Evolutionary conservation across 495 filamentous ascomycete species (phyloP), one percentile per base, ranked within the genome.

Genomic region (Patellaria atrata): DNA sequence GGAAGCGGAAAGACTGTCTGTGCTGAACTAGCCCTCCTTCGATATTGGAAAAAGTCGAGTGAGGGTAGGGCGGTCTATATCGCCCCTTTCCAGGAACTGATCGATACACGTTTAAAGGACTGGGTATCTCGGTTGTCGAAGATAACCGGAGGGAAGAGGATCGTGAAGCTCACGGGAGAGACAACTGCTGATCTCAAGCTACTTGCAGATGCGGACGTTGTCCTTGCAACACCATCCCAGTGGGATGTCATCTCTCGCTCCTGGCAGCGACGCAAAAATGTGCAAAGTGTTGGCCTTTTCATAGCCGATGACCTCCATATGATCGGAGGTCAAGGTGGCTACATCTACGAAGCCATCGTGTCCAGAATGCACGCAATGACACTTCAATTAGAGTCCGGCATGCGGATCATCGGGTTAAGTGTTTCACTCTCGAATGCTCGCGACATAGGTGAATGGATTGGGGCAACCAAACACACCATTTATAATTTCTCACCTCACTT

Each of bases 321-420:
- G 70, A 65, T 99, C n/a, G 89, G 87, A 37, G 89, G 86, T 4
- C 76, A 78, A 39, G 67, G 72, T 31, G 91, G 89, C 11, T 92
- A 87, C 51, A 70, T 87, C 10, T 99, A 96, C 54, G 89, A 99
- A 57, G 78, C 87, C 29, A 75, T 99, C 33, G 79, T 99, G 31
- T 94, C 91, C 34, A 78, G 89, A 27, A 94, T 96, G 86, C 85
- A 93, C 53, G 89, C 86, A 46, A 91, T 99, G 42, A 77, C 84
- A 19, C 74, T 83, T 0, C 87, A 96, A 48, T 77, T 78, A 1
- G 78, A 92, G 52, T 75, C 75, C 22, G 65, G 77, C 16, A 71
- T 96, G 68, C 77, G 89, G 19, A 82, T 96, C 23, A 62, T 96
- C 37, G 89, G 85, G 5, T 61, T 99, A 35, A 91, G 83, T 55